Percentiles rank a stretch among this genome's conserved stretches.
phyloP scores from a whole-genome alignment of 345 rosid species.

The Pistacia atlantica region DNA sequence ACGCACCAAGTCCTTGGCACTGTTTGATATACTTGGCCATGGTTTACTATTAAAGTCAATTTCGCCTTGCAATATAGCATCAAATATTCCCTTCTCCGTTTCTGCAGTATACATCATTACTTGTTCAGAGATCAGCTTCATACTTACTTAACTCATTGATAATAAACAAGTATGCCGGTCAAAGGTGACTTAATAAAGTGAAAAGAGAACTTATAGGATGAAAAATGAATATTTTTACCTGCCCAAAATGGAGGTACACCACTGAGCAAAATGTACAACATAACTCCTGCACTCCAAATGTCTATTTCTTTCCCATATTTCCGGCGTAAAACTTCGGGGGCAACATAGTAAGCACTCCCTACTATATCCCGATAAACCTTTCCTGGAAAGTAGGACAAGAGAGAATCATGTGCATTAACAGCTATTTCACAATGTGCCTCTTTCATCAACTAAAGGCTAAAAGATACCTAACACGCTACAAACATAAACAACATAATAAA shows the following conservation, averaged over 20 bases:
- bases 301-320: constrained; percentile 85
- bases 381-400: constrained; percentile 40
- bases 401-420: neutral
- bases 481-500: neutral
- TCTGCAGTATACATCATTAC: constrained; percentile 41
- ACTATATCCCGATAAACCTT: constrained; percentile 72
- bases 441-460: neutral
- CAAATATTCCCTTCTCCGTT: constrained; percentile 77
- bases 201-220: neutral
- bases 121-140: neutral
- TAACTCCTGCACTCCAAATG: constrained; percentile 91
- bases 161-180: neutral
- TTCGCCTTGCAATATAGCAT: constrained; percentile 69
- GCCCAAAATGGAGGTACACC: constrained; percentile 99
- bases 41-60: constrained; percentile 75
- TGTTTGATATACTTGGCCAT: constrained; percentile 77
- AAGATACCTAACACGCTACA: neutral
- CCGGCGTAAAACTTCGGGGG: constrained; percentile 80
- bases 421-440: neutral
- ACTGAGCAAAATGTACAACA: constrained; percentile 79
- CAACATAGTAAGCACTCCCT: constrained; percentile 89
- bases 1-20: constrained; percentile 84
- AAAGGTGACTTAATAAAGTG: neutral
- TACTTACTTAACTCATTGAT: neutral
- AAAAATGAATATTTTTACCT: constrained; percentile 41